phyloP scores from a whole-genome alignment of 2,329 filamentous ascomycete species.

The Penicillium palitans region DNA sequence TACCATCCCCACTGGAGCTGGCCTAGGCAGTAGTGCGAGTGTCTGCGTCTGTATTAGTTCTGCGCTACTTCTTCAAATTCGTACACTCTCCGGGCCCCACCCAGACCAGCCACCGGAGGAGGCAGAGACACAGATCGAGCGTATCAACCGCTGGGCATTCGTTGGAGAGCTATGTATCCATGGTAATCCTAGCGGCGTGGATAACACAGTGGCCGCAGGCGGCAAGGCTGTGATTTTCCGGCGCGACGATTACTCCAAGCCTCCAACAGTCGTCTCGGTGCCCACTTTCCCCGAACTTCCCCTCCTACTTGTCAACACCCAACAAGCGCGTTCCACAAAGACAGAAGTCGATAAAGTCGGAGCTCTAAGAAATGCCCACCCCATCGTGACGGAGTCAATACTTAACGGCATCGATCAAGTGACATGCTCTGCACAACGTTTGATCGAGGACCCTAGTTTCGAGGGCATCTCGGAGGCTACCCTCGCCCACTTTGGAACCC shows the following conservation, averaged over 20 bases:
- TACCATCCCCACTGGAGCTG: constrained; percentile 88
- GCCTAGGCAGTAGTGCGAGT: constrained; percentile 90
- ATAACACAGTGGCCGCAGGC: constrained; percentile 92
- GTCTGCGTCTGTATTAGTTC: constrained; percentile 85
- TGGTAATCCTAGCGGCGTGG: constrained; percentile 92
- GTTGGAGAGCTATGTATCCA: constrained; percentile 97
- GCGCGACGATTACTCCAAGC: constrained; percentile 72
- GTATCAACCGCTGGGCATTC: constrained; percentile 97
- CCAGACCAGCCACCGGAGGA: constrained; percentile 86
- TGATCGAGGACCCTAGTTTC: constrained; percentile 63
- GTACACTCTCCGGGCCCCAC: constrained; percentile 84
- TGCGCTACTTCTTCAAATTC: constrained; percentile 82
- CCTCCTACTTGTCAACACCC: constrained; percentile 84
- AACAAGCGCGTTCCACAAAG: constrained; percentile 80
- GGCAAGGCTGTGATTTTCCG: constrained; percentile 94
- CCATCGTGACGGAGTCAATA: constrained; percentile 74
- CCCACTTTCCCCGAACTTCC: constrained; percentile 91
- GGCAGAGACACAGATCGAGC: constrained; percentile 84
- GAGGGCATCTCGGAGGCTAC: constrained; percentile 63
- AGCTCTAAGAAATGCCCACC: constrained; percentile 68
- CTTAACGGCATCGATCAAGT: constrained; percentile 76
- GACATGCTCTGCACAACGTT: constrained; percentile 57
- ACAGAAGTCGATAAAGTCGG: constrained; percentile 85
- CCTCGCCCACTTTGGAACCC: constrained; percentile 74
- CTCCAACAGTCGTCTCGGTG: constrained; percentile 73